Evolutionary conservation across 2,329 filamentous ascomycete genomes (phyloP).

Genomic region (Penicillium occitanis): DNA sequence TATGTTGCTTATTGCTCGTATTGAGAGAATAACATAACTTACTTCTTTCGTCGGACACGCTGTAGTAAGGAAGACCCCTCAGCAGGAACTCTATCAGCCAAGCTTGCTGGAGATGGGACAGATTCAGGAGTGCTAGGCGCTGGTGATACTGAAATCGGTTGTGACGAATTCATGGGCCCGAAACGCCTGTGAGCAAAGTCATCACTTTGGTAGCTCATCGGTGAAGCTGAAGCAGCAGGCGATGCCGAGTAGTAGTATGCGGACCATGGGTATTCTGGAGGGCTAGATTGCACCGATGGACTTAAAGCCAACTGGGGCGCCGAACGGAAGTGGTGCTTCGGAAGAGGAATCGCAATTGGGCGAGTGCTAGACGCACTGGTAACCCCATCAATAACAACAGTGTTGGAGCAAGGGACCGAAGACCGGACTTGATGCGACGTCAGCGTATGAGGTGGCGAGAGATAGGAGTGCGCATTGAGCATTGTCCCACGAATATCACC

Average conservation of each 20-base stretch:
- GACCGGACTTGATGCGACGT: background rate
- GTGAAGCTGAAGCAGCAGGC: background rate
- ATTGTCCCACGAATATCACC: background rate
- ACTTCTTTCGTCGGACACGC: background rate
- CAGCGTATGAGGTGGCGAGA: background rate
- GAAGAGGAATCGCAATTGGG: background rate
- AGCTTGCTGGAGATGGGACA: background rate
- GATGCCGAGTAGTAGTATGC: background rate
- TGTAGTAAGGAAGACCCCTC: background rate
- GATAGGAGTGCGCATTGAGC: background rate
- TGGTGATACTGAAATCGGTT: background rate
- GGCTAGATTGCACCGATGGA: slow-evolving; percentile 3
- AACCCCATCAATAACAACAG: background rate
- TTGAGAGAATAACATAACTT: background rate
- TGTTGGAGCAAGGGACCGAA: background rate
- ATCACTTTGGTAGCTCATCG: background rate
- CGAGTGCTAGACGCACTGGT: background rate
- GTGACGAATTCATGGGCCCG: background rate
- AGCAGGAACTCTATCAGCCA: background rate
- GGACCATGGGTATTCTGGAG: background rate
- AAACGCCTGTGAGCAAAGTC: background rate
- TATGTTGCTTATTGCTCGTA: background rate
- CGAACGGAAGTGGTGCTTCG: background rate
- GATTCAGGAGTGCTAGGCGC: background rate
- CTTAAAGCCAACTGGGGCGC: background rate